Evolutionary conservation across 495 filamentous ascomycete genomes (phyloP), one percentile per base, ranked within the genome.

Genomic region (Chaetomidium leptoderma): DNA sequence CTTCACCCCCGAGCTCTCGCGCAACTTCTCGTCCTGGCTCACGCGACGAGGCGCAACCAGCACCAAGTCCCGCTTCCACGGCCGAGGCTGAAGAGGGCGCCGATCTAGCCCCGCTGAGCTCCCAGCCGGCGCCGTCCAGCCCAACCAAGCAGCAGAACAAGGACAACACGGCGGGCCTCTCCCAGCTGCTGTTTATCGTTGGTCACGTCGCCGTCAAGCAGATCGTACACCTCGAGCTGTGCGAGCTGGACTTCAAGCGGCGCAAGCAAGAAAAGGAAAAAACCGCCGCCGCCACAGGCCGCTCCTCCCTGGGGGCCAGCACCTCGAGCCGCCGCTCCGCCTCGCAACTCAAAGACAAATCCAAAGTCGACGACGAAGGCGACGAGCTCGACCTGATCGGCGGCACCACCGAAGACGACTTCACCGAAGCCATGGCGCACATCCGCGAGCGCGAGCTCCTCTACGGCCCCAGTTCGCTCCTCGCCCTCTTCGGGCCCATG

Each of bases 151-250:
- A 71, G 51, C 68, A 72, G 17, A 78, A 76, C 60, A 78, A 85
- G 60, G 85, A 84, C 58, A 80, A 81, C 11, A 84, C 89, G 5
- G 80, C 89, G 30, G 86, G 83, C 2, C 78, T 99, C 0, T 93
- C 92, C 0, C 95, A 97, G 61, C 80, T 99, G 3, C 79, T 99
- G 6, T 99, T 96, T 71, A 85, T 96, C 50, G 92, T 98, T 51
- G 93, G 92, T 6, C 92, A 98, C 66, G 89, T 97, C 57, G 92
- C 92, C 29, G 90, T 98, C 73, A 98, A 98, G 70, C 93, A 99
- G 65, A 99, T 97, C 58, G 93, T 99, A n/a, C 95, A 99, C 70
- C 79, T 99, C n/a, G 93, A 99, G 62, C 80, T 97, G 2, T 92
- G 90, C 72, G 93, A 99, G 67, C 81, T 92, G 36, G 93, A 99